A percentile compares a stretch with the other conserved stretches of the same genome.
Evolutionary conservation across 1,139 yeast genomes (phyloP).

Genomic region (Debaryomyces robertsiae): DNA sequence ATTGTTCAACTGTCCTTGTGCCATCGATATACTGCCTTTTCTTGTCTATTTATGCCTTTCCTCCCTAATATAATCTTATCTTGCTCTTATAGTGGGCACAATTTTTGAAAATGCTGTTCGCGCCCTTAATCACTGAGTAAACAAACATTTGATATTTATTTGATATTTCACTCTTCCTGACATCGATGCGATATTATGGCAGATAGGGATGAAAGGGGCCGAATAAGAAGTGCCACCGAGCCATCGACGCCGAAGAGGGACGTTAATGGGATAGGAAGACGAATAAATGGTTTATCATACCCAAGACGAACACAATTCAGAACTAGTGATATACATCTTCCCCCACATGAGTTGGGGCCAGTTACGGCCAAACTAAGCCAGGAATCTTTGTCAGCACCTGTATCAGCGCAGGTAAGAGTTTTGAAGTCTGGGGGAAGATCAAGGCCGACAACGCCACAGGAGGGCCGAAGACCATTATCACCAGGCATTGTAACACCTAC

Average conservation of each 20-base stretch:
- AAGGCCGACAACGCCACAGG: constrained; percentile 14
- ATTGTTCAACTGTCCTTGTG: constrained; percentile 7
- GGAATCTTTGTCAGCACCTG: constrained; percentile 14
- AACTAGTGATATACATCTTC: constrained; percentile 21
- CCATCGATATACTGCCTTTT: neutral
- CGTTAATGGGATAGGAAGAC: constrained; percentile 6
- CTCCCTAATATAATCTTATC: neutral
- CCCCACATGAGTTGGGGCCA: constrained; percentile 31
- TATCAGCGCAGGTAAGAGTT: constrained; percentile 9
- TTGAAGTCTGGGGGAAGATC: constrained; percentile 15
- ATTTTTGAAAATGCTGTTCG: neutral
- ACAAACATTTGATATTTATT: constrained; percentile 4
- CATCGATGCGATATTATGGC: constrained; percentile 1
- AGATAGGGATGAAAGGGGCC: constrained; percentile 2
- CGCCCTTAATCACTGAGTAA: constrained; percentile 4
- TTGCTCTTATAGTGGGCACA: neutral
- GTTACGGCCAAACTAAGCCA: constrained; percentile 23
- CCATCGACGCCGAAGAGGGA: constrained; percentile 34
- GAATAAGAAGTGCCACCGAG: constrained; percentile 22
- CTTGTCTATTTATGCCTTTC: no score
- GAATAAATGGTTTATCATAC: constrained; percentile 1
- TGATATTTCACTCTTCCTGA: neutral
- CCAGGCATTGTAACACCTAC: constrained; percentile 15
- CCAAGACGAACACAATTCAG: constrained; percentile 5
- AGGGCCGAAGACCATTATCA: neutral